phyloP scores from a whole-genome alignment of 2,329 filamentous ascomycete genomes.

The Fonsecaea monophora region DNA sequence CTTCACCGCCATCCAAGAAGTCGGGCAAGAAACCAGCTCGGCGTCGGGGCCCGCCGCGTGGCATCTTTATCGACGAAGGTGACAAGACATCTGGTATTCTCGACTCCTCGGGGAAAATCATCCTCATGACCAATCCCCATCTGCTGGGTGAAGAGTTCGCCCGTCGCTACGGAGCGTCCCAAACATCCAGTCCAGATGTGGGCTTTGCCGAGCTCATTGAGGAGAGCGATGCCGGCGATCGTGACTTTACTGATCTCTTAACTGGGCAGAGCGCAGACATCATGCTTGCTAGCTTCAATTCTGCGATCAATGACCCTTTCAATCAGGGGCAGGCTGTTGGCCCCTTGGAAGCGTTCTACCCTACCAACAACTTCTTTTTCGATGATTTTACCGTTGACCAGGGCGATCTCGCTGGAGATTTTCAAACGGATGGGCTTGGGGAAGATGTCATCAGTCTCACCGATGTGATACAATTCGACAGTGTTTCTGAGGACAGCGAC shows the following conservation, averaged over 20 bases:
- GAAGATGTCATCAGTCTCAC: constrained; percentile 68
- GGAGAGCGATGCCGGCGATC: constrained; percentile 53
- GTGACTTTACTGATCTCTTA: constrained; percentile 26
- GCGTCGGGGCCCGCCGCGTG: constrained; percentile 55
- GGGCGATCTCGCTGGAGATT: constrained; percentile 66
- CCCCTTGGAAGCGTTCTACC: constrained; percentile 77
- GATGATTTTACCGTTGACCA: constrained; percentile 52
- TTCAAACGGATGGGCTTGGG: constrained; percentile 64
- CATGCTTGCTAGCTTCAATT: constrained; percentile 76
- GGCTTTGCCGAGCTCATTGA: constrained; percentile 42
- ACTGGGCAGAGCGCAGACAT: constrained; percentile 67
- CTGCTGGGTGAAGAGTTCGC: constrained; percentile 47
- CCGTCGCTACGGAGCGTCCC: constrained; percentile 44
- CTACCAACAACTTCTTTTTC: constrained; percentile 55
- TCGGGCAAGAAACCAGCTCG: constrained; percentile 50
- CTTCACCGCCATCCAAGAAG: constrained; percentile 29
- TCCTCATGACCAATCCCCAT: constrained; percentile 55
- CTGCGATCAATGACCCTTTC: constrained; percentile 53
- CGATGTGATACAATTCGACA: constrained; percentile 74
- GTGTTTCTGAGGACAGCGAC: constrained; percentile 58
- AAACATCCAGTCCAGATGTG: constrained; percentile 37
- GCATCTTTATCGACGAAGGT: constrained; percentile 56
- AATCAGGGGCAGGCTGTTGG: constrained; percentile 68
- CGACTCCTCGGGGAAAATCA: constrained; percentile 56
- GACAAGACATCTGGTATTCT: constrained; percentile 57